Percentiles rank a stretch among this genome's conserved stretches.
phyloP scores from a whole-genome alignment of 345 rosid genomes.

The Bretschneidera sinensis region DNA sequence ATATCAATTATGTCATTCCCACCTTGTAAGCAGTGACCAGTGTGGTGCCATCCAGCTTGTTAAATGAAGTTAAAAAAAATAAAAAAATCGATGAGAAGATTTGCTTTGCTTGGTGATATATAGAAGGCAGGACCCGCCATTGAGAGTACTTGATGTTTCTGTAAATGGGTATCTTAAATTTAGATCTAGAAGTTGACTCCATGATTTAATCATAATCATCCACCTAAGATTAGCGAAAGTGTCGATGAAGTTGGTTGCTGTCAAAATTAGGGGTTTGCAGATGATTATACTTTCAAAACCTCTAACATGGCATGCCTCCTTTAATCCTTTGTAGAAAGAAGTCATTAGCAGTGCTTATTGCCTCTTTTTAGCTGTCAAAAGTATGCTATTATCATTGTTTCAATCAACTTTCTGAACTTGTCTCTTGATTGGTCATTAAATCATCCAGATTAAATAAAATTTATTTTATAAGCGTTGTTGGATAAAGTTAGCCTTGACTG shows the following conservation, averaged over 20 bases:
- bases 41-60: conserved; percentile 2
- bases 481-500: no score
- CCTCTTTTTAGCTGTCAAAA: no score
- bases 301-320: no score
- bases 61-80: background rate
- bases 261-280: no score
- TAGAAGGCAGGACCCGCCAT: background rate
- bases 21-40: background rate
- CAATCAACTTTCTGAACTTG: no score
- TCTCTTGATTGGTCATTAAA: no score
- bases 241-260: background rate
- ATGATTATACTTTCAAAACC: conserved; percentile 2
- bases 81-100: background rate
- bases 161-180: background rate
- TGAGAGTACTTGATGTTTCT: background rate
- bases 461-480: no score
- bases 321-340: no score
- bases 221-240: background rate
- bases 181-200: conserved; percentile 17
- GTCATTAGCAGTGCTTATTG: no score
- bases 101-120: background rate
- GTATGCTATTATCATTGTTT: no score
- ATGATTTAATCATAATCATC: conserved; percentile 19
- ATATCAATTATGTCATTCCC: conserved; percentile 6
- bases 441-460: no score